Conservation (phyloP, 495 filamentous ascomycete genomes). For the Aspergillus conjunctus region DNA sequence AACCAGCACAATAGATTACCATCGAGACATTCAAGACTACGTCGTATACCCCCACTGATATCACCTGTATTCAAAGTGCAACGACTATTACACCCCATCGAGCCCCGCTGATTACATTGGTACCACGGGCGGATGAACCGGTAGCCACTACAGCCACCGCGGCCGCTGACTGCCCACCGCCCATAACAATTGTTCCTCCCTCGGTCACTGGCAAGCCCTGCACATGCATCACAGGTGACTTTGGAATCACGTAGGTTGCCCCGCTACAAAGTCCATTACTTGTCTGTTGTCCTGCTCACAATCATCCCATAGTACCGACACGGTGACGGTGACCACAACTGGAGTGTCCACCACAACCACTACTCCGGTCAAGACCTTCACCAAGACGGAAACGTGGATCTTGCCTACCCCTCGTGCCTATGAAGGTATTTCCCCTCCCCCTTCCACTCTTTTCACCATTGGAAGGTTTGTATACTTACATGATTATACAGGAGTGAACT, state of each 20-base stretch:
- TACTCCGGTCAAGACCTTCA: not conserved
- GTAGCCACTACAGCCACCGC: not conserved
- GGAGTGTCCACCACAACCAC: not conserved
- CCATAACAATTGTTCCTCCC: not conserved
- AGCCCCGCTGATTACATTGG: not conserved
- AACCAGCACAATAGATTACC: not conserved
- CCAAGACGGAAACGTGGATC: not conserved
- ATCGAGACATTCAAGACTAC: not conserved
- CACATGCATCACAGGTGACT: slow-evolving; percentile 1
- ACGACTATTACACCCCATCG: not conserved
- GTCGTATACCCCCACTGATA: not conserved
- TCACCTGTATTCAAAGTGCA: not conserved
- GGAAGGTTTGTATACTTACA: not conserved
- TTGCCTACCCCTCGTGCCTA: not conserved
- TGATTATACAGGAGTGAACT: slow-evolving; percentile 10
- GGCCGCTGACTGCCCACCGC: not conserved
- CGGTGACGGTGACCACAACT: not conserved
- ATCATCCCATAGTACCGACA: not conserved
- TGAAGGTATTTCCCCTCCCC: not conserved
- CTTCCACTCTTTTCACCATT: not conserved
- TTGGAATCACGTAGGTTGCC: not conserved
- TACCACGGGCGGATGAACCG: not conserved
- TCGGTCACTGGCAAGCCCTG: not conserved
- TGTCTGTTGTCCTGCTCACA: not conserved
- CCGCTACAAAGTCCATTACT: not conserved